Conservation (phyloP, 75 land plant species). For the Picea glauca region DNA sequence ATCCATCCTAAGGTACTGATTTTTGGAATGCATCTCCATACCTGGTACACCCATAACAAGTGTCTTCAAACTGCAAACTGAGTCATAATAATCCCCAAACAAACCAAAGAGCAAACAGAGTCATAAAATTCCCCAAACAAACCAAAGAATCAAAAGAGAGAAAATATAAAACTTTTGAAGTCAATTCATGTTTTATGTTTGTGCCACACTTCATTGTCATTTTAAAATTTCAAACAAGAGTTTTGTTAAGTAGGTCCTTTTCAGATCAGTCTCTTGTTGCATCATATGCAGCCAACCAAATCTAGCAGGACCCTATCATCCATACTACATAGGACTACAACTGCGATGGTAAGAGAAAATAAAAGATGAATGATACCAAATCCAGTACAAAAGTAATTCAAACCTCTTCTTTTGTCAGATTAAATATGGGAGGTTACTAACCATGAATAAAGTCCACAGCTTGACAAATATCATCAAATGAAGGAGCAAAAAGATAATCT, state of each 20-base stretch:
- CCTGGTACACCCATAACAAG: background rate
- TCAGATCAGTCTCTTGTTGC: background rate
- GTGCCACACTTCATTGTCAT: background rate
- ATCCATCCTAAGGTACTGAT: background rate
- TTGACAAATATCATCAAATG: slow-evolving; percentile 50
- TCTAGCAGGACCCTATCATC: background rate
- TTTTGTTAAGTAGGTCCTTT: background rate
- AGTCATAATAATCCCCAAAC: background rate
- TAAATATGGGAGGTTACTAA: slow-evolving; percentile 23
- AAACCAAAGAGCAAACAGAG: background rate
- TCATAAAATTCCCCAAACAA: background rate
- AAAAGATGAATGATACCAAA: background rate
- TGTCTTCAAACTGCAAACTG: background rate
- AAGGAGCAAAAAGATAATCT: slow-evolving; percentile 91
- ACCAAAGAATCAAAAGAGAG: background rate
- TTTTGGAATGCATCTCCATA: background rate
- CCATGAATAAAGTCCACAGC: slow-evolving; percentile 89
- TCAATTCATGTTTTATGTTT: background rate
- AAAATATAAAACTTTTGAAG: background rate
- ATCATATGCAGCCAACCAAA: background rate
- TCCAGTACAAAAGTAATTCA: background rate
- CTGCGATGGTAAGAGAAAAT: background rate
- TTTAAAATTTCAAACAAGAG: background rate
- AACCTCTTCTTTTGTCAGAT: background rate
- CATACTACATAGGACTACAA: background rate